A percentile compares a stretch with the other conserved stretches of the same genome.
These are phyloP conservation scores for Penicillium steckii DNA, from an alignment of 495 filamentous ascomycete species.

Conservation along the genomic window DNA sequence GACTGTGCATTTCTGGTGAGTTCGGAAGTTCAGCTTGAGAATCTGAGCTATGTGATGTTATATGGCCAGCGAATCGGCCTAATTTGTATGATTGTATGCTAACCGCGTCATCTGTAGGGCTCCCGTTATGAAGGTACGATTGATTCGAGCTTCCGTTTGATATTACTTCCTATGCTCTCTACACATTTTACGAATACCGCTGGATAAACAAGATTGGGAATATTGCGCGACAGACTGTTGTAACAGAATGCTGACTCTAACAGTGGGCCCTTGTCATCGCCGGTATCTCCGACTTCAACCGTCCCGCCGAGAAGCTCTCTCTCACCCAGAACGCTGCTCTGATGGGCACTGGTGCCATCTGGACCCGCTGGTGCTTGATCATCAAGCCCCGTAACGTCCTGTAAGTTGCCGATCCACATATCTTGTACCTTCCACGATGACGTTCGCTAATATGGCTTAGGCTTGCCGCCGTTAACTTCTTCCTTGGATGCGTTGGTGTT, in stretches of 20 bases:
- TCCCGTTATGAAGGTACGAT: constrained; percentile 87
- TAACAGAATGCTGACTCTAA: constrained; percentile 7
- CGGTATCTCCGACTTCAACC: constrained; percentile 85
- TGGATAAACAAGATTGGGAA: background rate
- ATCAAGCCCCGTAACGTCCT: constrained; percentile 91
- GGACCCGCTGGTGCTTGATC: constrained; percentile 98
- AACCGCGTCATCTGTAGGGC: constrained; percentile 57
- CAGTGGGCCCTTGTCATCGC: constrained; percentile 90
- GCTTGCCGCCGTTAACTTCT: constrained; percentile 96
- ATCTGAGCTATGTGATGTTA: background rate
- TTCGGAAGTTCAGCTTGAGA: background rate
- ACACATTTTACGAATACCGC: background rate
- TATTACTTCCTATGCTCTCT: background rate
- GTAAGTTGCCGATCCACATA: constrained; percentile 43
- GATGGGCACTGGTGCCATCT: constrained; percentile 87
- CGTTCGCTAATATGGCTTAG: constrained; percentile 36
- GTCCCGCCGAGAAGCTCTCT: constrained; percentile 89
- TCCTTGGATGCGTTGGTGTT: constrained; percentile 83
- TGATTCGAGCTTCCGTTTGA: constrained; percentile 10
- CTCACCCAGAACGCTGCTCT: constrained; percentile 88
- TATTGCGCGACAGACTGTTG: background rate
- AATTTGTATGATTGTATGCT: constrained; percentile 4
- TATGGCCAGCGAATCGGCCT: background rate
- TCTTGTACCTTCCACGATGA: background rate
- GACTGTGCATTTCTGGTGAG: constrained; percentile 97